Base-by-base conservation (phyloP, 2,329 filamentous ascomycete species). In the Venturia nashicola region DNA sequence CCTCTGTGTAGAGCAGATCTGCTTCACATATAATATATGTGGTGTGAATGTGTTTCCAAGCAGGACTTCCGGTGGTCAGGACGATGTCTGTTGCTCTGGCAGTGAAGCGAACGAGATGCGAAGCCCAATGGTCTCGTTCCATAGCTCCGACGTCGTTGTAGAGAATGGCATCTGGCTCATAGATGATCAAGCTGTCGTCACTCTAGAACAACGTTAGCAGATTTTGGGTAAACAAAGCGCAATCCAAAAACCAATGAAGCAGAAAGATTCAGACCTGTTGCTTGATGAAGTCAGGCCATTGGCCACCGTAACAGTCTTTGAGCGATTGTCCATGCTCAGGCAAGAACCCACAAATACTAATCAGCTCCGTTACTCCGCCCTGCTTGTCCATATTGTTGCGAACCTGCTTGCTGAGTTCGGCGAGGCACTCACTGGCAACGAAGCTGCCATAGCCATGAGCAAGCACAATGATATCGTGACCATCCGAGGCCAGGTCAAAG, bases 361-460 rank as follows among this genome's bases (percentile, higher is more conserved):
- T 54, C n/a, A 62, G 23, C 14, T 48, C 61, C 32, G 40, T 55
- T 1, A 62, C 42, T 27, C 61, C 61, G n/a, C 61, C 46, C 18
- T 34, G 59, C 18, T 23, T 61, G 61, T 9, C 20, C 27, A 54
- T 27, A 12, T 42, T n/a, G 46, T 62, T 39, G 43, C 34, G 46
- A 34, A 34, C 61, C 39, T 62, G 43, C 36, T 62, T 55, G 44
- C 42, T 55, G 61, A 62, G 46, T 39, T 62, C 46, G n/a, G 34
- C 23, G 43, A 55, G 23, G 18, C 32, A 43, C 23, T 62, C 61
- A 12, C 42, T 62, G 23, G 61, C 61, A 32, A 62, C 32, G 16
- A 62, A 62, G 42, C 42, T 48, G 61, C 46, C 61, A 12, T 62
- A 62, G 61, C 61, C 46, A 32, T 62, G 42, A 12, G 36, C 61